phyloP scores from a whole-genome alignment of 805 yeast species.

The Yarrowia osloensis region DNA sequence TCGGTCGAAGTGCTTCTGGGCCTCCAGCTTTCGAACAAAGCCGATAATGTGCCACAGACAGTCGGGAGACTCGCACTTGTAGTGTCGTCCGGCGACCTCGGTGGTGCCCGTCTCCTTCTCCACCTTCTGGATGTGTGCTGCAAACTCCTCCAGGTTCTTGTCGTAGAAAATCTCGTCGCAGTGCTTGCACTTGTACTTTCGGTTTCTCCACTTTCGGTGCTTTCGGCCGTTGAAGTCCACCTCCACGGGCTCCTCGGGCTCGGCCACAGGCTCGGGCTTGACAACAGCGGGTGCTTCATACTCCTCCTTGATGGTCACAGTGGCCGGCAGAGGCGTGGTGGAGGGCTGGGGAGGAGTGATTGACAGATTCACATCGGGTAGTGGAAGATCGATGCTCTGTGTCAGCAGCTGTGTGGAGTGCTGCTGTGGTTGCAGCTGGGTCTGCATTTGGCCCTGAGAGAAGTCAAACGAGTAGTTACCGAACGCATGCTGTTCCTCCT shows the following conservation, averaged over 20 bases:
- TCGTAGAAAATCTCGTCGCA: constrained; percentile 34
- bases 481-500: not conserved
- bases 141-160: constrained; percentile 34
- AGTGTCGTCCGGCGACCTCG: constrained; percentile 34
- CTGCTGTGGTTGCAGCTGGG: not conserved
- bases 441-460: not conserved
- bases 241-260: constrained; percentile 2
- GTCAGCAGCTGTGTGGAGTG: not conserved
- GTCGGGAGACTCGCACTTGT: constrained; percentile 37
- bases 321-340: not conserved
- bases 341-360: constrained; percentile 26
- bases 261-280: not conserved
- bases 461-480: constrained; percentile 16
- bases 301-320: constrained; percentile 16
- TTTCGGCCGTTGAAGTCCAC: constrained; percentile 36
- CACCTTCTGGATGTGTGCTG: constrained; percentile 34
- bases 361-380: constrained; percentile 16
- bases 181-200: constrained; percentile 35
- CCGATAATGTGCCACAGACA: constrained; percentile 40
- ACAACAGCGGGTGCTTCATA: not conserved
- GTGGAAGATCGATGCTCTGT: constrained; percentile 6
- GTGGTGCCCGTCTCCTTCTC: constrained; percentile 32
- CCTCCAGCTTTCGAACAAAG: constrained; percentile 39
- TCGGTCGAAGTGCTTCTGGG: constrained; percentile 37
- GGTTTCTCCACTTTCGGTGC: constrained; percentile 35